A percentile compares a stretch with the other conserved stretches of the same genome.
Conservation (phyloP, 2,329 filamentous ascomycete genomes). For the Dryadomyces quercus-mongolicae region DNA sequence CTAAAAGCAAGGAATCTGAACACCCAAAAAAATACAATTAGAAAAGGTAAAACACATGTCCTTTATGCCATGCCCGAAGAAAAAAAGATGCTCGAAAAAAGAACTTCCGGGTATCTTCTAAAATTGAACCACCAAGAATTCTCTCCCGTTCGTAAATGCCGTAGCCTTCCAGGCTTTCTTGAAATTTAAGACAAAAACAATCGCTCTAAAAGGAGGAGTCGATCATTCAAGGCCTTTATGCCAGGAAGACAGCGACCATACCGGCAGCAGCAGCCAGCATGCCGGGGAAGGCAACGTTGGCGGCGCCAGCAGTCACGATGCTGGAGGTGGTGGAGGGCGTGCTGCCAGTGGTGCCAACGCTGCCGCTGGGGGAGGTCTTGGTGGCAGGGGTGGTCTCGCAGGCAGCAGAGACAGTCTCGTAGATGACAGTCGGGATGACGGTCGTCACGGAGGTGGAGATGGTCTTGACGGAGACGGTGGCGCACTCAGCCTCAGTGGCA, state of each 20-base stretch:
- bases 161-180: conserved; percentile 26
- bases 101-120: background rate
- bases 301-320: conserved; percentile 37
- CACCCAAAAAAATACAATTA: conserved; percentile 26
- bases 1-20: conserved; percentile 5
- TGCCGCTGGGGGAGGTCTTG: conserved; percentile 9
- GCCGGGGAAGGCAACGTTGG: conserved; percentile 39
- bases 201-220: conserved; percentile 6
- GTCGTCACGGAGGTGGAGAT: conserved; percentile 45
- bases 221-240: conserved; percentile 25
- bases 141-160: conserved; percentile 15
- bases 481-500: conserved; percentile 15
- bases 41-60: conserved; percentile 31
- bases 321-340: conserved; percentile 13
- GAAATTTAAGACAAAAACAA: conserved; percentile 17
- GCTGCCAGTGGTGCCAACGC: background rate
- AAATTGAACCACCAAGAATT: background rate
- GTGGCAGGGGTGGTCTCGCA: conserved; percentile 23
- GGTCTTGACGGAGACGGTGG: conserved; percentile 32
- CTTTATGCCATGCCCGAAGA: conserved; percentile 11
- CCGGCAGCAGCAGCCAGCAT: conserved; percentile 42
- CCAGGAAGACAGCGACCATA: conserved; percentile 40
- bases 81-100: background rate
- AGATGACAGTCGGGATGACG: conserved; percentile 41
- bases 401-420: conserved; percentile 31